Conservation (phyloP, 2,329 filamentous ascomycete species). For the Stachybotrys echinatus region DNA sequence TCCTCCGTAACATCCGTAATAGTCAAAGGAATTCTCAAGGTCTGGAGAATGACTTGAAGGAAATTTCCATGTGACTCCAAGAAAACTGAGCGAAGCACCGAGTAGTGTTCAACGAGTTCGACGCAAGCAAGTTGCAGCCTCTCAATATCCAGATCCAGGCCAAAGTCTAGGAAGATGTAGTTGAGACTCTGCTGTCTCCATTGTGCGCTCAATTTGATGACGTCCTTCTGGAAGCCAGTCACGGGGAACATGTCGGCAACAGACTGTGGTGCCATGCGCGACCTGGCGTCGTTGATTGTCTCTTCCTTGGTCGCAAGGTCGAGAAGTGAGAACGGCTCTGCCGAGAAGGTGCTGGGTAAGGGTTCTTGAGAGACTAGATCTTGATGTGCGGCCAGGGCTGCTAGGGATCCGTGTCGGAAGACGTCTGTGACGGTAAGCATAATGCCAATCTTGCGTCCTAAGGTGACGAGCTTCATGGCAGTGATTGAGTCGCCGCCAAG, state of each 20-base stretch:
- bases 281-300: conserved; percentile 4
- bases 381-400: conserved; percentile 2
- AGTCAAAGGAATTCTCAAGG: conserved; percentile 6
- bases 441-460: conserved; percentile 7
- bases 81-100: conserved; percentile 16
- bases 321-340: conserved; percentile 4
- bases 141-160: conserved; percentile 8
- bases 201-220: conserved; percentile 1
- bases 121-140: conserved; percentile 11
- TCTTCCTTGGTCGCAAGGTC: conserved; percentile 3
- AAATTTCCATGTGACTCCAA: conserved; percentile 8
- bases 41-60: conserved; percentile 14
- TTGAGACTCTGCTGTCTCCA: conserved; percentile 9
- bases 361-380: background rate
- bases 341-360: background rate
- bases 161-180: conserved; percentile 17
- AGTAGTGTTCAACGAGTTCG: conserved; percentile 7
- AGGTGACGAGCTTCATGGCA: conserved; percentile 14
- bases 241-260: conserved; percentile 12
- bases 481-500: conserved; percentile 21
- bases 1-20: conserved; percentile 6
- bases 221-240: conserved; percentile 10
- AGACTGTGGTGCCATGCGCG: background rate
- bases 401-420: conserved; percentile 7
- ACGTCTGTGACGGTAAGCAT: conserved; percentile 8